A percentile compares a stretch with the other conserved stretches of the same genome.
phyloP scores from a whole-genome alignment of 257 asterid genomes.

The Petunia axillaris region DNA sequence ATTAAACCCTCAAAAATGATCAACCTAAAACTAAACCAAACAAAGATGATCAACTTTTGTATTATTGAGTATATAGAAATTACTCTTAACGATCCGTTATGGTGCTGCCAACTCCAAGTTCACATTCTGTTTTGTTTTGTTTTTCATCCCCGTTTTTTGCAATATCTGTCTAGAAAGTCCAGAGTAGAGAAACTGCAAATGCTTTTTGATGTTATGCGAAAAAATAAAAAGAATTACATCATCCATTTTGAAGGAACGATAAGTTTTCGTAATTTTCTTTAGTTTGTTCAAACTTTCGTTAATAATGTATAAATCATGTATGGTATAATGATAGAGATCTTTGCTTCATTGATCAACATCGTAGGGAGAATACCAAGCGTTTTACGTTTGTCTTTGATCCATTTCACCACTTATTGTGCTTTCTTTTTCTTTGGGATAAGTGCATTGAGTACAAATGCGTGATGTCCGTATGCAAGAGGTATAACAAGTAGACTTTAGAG shows the following conservation, averaged over 20 bases:
- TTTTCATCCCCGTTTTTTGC: too few species aligned
- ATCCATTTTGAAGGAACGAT: neutral
- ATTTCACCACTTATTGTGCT: neutral
- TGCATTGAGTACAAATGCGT: neutral
- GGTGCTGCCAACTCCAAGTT: too few species aligned
- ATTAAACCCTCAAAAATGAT: neutral
- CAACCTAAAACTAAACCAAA: conserved; percentile 2
- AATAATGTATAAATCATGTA: neutral
- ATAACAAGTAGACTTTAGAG: neutral
- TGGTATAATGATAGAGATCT: neutral
- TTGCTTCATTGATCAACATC: neutral
- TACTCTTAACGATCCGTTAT: too few species aligned
- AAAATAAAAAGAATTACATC: neutral
- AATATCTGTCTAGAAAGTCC: neutral
- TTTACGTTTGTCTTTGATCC: conserved; percentile 12
- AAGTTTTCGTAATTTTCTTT: neutral
- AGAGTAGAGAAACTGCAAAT: neutral
- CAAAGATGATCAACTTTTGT: neutral
- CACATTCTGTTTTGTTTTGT: too few species aligned
- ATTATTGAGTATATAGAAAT: neutral
- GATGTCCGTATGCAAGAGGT: neutral
- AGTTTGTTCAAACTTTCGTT: neutral
- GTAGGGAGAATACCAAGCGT: neutral
- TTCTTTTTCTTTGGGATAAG: conserved; percentile 5
- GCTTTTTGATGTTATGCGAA: conserved; percentile 6